phyloP scores from a whole-genome alignment of 2,329 filamentous ascomycete genomes.

The Ceratocystiopsis minuta region DNA sequence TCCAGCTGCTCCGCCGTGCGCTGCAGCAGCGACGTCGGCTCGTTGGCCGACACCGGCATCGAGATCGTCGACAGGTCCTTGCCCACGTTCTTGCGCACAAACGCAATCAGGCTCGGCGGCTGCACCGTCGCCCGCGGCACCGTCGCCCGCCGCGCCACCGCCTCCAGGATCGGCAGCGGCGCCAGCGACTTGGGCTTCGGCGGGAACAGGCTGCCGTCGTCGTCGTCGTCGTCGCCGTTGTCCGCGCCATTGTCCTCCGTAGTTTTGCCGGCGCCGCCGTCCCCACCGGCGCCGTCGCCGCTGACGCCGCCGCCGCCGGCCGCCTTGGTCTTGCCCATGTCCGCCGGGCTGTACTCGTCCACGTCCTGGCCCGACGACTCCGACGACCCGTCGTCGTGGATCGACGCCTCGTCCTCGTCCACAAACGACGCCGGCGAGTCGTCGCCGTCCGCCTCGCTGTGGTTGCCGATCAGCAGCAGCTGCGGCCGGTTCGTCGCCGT shows the following conservation, averaged over 20 bases:
- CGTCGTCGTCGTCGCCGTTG: slow-evolving; percentile 43
- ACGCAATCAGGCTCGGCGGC: slow-evolving; percentile 82
- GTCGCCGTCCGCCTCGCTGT: slow-evolving; percentile 6
- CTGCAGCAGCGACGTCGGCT: slow-evolving; percentile 76
- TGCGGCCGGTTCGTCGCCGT: slow-evolving; percentile 13
- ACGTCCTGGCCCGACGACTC: slow-evolving; percentile 41
- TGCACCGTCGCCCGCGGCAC: slow-evolving; percentile 57
- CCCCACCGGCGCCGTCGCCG: slow-evolving; percentile 26
- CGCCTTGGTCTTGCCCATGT: not conserved
- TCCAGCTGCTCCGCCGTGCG: slow-evolving; percentile 80
- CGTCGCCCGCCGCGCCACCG: slow-evolving; percentile 47
- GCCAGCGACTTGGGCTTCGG: slow-evolving; percentile 54
- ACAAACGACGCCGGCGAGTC: slow-evolving; percentile 29
- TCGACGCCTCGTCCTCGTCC: slow-evolving; percentile 35
- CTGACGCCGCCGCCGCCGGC: slow-evolving; percentile 12
- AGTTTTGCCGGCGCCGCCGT: slow-evolving; percentile 36
- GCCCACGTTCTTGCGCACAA: slow-evolving; percentile 91
- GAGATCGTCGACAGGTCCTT: slow-evolving; percentile 94
- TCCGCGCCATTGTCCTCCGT: slow-evolving; percentile 19
- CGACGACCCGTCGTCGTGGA: slow-evolving; percentile 45
- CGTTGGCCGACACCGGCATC: slow-evolving; percentile 94
- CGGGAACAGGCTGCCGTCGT: slow-evolving; percentile 42
- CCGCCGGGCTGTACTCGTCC: slow-evolving; percentile 23
- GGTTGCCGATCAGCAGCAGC: slow-evolving; percentile 11
- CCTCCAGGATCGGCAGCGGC: slow-evolving; percentile 55